Percentiles rank a stretch among this genome's conserved stretches.
Evolutionary conservation across 2,329 filamentous ascomycete genomes (phyloP).

Genomic region (Epichloe brachyelytri): DNA sequence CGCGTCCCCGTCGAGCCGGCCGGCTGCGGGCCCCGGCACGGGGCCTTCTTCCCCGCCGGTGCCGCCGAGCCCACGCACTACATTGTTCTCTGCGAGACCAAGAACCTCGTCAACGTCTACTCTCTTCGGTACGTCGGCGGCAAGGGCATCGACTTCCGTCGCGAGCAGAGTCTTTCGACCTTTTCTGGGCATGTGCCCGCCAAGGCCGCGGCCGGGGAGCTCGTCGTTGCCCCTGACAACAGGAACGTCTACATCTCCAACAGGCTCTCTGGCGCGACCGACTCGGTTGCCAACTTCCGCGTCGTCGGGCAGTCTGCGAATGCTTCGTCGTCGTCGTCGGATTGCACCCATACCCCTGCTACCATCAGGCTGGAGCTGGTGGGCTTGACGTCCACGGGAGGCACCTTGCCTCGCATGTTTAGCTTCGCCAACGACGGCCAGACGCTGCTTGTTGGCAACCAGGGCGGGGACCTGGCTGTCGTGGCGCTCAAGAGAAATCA

Average conservation of each 20-base stretch:
- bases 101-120: slow-evolving; percentile 31
- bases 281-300: slow-evolving; percentile 35
- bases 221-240: slow-evolving; percentile 28
- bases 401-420: slow-evolving; percentile 33
- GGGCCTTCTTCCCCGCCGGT: slow-evolving; percentile 30
- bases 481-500: slow-evolving; percentile 19
- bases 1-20: slow-evolving; percentile 19
- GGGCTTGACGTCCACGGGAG: slow-evolving; percentile 21
- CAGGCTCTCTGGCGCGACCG: slow-evolving; percentile 31
- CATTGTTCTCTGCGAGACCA: slow-evolving; percentile 33
- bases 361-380: slow-evolving; percentile 19
- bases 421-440: slow-evolving; percentile 22
- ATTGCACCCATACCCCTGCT: slow-evolving; percentile 8
- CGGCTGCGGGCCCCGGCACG: slow-evolving; percentile 37
- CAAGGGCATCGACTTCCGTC: slow-evolving; percentile 21
- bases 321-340: slow-evolving; percentile 3
- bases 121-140: slow-evolving; percentile 24
- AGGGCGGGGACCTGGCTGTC: slow-evolving; percentile 27
- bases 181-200: slow-evolving; percentile 23
- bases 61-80: slow-evolving; percentile 28
- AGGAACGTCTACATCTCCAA: slow-evolving; percentile 38
- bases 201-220: slow-evolving; percentile 31
- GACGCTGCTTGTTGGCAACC: slow-evolving; percentile 35
- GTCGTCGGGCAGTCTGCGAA: slow-evolving; percentile 6
- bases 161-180: slow-evolving; percentile 26